Percentiles rank a stretch among this genome's conserved stretches.
Evolutionary conservation across 345 rosid species (phyloP).

Genomic region (Angophora floribunda): DNA sequence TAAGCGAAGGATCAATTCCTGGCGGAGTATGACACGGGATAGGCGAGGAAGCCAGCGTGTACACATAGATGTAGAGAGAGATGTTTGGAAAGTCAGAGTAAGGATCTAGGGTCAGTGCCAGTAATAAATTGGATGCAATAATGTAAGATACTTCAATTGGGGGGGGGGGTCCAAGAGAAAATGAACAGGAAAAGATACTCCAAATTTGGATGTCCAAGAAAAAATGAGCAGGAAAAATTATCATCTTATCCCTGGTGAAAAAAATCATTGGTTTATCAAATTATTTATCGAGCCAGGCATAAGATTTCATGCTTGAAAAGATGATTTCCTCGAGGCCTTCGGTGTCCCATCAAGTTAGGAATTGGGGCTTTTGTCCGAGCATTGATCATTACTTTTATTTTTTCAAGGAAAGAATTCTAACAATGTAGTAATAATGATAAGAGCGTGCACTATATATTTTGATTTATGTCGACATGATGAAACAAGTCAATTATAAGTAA

Average conservation of each 20-base stretch:
- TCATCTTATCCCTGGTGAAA: background rate
- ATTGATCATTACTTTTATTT: background rate
- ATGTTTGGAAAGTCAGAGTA: background rate
- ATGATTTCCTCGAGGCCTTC: background rate
- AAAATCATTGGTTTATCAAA: background rate
- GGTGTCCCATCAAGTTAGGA: background rate
- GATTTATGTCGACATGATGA: background rate
- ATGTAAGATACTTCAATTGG: background rate
- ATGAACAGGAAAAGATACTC: fast-evolving
- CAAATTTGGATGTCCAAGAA: no score
- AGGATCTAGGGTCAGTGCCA: background rate
- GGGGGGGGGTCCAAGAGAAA: fast-evolving
- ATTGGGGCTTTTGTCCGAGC: background rate
- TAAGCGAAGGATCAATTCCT: background rate
- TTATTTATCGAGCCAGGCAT: background rate
- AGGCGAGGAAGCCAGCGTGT: background rate
- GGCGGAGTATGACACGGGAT: background rate
- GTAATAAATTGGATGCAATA: background rate
- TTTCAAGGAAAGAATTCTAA: background rate
- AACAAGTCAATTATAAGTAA: background rate
- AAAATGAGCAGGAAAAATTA: background rate
- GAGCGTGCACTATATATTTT: fast-evolving
- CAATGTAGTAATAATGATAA: fast-evolving
- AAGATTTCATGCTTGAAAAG: background rate
- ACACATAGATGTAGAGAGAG: background rate